phyloP scores from a whole-genome alignment of 129 eudicot genomes.

The carrot (Daucus carota) region DNA sequence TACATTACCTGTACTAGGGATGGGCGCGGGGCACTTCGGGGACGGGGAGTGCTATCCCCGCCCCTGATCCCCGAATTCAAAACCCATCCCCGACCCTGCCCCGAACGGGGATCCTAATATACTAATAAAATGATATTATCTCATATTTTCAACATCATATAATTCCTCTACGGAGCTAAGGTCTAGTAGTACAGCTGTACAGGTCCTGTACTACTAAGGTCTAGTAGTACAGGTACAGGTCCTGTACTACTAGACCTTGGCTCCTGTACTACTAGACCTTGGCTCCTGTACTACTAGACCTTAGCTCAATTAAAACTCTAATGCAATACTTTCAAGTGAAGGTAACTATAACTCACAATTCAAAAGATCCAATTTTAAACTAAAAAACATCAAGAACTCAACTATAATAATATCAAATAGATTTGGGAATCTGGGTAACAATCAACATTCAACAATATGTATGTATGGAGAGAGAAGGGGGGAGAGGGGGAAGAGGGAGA shows the following conservation, averaged over 20 bases:
- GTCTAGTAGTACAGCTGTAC: too few relatives aligned
- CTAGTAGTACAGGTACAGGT: too few relatives aligned
- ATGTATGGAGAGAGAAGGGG: neutral
- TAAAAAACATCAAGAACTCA: neutral
- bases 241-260: neutral
- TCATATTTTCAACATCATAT: too few relatives aligned
- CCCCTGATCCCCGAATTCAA: too few relatives aligned
- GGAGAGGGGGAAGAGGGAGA: neutral
- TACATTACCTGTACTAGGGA: neutral
- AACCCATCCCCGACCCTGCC: too few relatives aligned
- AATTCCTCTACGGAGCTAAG: too few relatives aligned
- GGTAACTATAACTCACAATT: neutral
- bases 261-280: neutral
- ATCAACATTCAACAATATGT: neutral
- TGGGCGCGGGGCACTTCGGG: too few relatives aligned
- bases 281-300: neutral
- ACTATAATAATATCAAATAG: neutral
- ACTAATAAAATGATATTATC: too few relatives aligned
- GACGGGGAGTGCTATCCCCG: too few relatives aligned
- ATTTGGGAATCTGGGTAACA: neutral
- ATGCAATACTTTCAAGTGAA: neutral
- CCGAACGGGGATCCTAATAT: too few relatives aligned
- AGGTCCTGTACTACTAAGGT: too few relatives aligned
- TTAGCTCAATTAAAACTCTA: too few relatives aligned
- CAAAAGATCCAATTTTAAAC: neutral